These are phyloP conservation scores for Nannochloropsis salina DNA, from an alignment of 108 stramenopile genomes.

Conservation along the genomic window DNA sequence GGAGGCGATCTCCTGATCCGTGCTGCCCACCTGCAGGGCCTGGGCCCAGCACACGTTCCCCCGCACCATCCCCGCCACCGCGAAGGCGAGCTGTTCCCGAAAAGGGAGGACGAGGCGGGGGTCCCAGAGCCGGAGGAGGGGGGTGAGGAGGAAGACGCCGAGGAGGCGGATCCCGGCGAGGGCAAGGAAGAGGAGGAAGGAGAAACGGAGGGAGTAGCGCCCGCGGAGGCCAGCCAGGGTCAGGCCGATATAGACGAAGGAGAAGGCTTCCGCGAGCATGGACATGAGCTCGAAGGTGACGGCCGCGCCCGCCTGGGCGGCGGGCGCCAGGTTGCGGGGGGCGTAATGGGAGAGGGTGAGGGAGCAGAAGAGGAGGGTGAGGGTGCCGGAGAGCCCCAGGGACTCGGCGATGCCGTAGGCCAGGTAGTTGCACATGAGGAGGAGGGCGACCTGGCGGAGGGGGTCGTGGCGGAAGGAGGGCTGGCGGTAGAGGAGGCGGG, in stretches of 20 bases:
- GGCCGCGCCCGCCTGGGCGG: not conserved
- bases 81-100: not conserved
- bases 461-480: not conserved
- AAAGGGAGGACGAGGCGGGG: not conserved
- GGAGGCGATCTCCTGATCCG: not conserved
- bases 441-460: not conserved
- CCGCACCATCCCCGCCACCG: not conserved
- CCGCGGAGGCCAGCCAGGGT: not conserved
- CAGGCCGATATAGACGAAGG: not conserved
- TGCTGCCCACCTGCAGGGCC: not conserved
- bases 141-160: not conserved
- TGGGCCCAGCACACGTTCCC: not conserved
- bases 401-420: constrained; percentile 12
- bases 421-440: constrained; percentile 13
- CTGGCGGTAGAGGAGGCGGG: not conserved
- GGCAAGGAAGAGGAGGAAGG: not conserved
- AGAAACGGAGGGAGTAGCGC: not conserved
- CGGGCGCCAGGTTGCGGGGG: not conserved
- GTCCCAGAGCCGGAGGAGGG: not conserved
- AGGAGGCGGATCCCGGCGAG: not conserved
- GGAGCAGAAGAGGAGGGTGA: not conserved
- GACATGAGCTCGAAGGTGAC: not conserved
- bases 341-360: constrained; percentile 19
- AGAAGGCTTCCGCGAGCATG: not conserved
- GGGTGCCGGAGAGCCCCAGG: not conserved